Conservation (phyloP, 305 asterid genomes). For the Solanum hybrid region DNA sequence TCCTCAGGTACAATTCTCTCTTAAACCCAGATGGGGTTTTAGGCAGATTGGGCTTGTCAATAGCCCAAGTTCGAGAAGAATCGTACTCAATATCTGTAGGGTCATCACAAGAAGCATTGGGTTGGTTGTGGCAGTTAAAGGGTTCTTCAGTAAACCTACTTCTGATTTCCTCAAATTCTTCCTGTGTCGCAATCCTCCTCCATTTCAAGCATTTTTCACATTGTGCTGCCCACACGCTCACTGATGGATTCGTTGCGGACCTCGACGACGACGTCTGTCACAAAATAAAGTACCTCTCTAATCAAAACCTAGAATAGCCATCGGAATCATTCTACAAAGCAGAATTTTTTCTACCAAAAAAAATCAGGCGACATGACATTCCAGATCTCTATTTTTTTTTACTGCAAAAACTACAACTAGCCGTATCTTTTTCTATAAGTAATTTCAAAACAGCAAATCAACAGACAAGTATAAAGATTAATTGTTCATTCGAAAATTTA, state of each 20-base stretch:
- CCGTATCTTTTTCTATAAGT: not conserved
- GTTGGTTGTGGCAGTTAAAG: constrained; percentile 34
- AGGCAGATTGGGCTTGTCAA: constrained; percentile 46
- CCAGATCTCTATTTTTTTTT: not conserved
- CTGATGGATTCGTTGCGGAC: not conserved
- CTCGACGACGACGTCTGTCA: not conserved
- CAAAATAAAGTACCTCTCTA: not conserved
- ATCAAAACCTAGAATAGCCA: not conserved
- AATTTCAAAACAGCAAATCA: not conserved
- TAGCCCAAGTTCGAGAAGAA: constrained; percentile 37
- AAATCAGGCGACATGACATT: not conserved
- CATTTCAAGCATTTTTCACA: constrained; percentile 49
- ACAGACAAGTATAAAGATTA: not conserved
- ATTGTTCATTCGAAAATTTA: not conserved
- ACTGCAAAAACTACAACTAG: not conserved
- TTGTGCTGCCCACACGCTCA: constrained; percentile 33
- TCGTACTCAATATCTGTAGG: constrained; percentile 33
- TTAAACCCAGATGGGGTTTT: constrained; percentile 42
- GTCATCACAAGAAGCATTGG: constrained; percentile 27
- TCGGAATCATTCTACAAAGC: not conserved
- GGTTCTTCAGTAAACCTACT: constrained; percentile 38
- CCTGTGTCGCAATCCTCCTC: constrained; percentile 37
- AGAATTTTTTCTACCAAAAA: not conserved
- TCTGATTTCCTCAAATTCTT: constrained; percentile 48
- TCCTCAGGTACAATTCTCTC: constrained; percentile 28